phyloP scores from a whole-genome alignment of 352 stramenopile species.

The Sclerospora graminicola region DNA sequence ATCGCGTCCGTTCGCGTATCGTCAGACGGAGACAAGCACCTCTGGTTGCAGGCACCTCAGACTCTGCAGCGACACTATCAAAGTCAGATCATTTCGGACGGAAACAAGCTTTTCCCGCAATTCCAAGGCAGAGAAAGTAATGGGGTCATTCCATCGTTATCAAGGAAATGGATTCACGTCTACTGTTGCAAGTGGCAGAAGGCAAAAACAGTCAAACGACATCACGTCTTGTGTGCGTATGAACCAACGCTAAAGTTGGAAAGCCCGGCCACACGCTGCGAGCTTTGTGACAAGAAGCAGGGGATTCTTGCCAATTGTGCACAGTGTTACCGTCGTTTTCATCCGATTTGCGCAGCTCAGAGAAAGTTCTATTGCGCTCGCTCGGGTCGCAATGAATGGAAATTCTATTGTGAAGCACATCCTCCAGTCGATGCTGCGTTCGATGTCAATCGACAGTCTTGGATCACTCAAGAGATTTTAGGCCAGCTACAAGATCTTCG shows the following conservation, averaged over 20 bases:
- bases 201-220: conserved; percentile 44
- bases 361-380: conserved; percentile 53
- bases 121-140: conserved; percentile 5
- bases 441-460: conserved; percentile 58
- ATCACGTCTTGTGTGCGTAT: conserved; percentile 53
- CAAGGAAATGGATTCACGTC: conserved; percentile 63
- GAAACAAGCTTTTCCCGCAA: conserved; percentile 1
- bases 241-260: conserved; percentile 16
- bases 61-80: conserved; percentile 18
- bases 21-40: conserved; percentile 13
- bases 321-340: conserved; percentile 54
- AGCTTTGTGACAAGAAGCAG: conserved; percentile 41
- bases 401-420: conserved; percentile 69
- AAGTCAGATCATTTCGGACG: background rate
- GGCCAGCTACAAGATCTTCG: conserved; percentile 65
- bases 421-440: conserved; percentile 54
- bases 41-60: conserved; percentile 22
- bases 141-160: conserved; percentile 5
- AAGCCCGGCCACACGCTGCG: conserved; percentile 28
- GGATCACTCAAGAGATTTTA: conserved; percentile 70
- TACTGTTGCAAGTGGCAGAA: conserved; percentile 75
- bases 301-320: conserved; percentile 43
- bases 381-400: conserved; percentile 54
- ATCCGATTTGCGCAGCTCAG: conserved; percentile 61
- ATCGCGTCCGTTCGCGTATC: background rate